Evolutionary conservation across 441 rosid genomes (phyloP).

Genomic region (Theobroma grandiflorum): DNA sequence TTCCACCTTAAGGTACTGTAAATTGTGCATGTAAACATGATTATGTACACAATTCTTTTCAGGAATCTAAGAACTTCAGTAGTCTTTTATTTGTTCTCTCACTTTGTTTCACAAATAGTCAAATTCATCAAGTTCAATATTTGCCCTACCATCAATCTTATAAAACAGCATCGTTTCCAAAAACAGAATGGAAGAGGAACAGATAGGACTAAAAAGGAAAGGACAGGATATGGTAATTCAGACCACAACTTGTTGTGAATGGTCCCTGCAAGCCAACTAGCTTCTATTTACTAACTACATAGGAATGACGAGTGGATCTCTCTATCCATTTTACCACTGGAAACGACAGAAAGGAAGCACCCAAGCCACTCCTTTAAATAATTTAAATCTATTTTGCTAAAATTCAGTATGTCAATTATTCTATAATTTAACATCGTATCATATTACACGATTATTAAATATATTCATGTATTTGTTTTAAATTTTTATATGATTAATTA

Average conservation of each 20-base stretch:
- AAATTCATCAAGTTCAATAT: background rate
- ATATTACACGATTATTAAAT: too few relatives aligned
- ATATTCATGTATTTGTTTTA: too few relatives aligned
- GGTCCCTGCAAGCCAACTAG: constrained; percentile 32
- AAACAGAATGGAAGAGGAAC: background rate
- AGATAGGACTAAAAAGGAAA: constrained; percentile 10
- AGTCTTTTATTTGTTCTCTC: background rate
- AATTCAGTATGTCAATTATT: background rate
- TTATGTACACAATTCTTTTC: background rate
- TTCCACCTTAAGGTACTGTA: background rate
- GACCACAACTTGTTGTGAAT: constrained; percentile 27
- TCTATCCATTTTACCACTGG: constrained; percentile 12
- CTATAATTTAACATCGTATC: too few relatives aligned
- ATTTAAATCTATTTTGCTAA: background rate
- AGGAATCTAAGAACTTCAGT: background rate
- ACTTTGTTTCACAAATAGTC: too few relatives aligned
- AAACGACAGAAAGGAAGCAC: background rate
- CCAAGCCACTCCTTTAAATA: background rate
- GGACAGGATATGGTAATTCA: constrained; percentile 22
- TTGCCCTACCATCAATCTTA: constrained; percentile 6
- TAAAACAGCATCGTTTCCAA: background rate
- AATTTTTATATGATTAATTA: too few relatives aligned
- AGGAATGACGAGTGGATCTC: constrained; percentile 16
- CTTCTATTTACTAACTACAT: constrained; percentile 1
- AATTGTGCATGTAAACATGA: background rate